Base-by-base conservation (phyloP, 23 red algal genomes). In the Agarophyton chilense region DNA sequence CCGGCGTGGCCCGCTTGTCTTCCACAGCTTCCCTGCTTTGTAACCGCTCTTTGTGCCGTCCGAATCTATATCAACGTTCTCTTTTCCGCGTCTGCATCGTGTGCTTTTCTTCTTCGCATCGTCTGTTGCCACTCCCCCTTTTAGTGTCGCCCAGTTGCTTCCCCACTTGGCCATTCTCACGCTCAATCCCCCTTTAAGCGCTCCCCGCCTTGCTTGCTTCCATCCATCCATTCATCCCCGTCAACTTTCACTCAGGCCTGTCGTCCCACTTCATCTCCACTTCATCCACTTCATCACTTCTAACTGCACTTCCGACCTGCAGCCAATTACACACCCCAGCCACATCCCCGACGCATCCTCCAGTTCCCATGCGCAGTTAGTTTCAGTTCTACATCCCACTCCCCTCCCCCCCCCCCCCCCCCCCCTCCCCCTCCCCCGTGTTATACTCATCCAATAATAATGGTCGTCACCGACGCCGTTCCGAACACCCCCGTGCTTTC, bases 281-380 rank as follows among this genome's bases (percentile, higher is more conserved):
- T 62, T 62, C 56, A 49, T 62, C 62, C n/a, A 74, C 68, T 74
- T 29, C 65, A 22, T 19, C 38, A 45, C 36, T 72, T 41, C 16
- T 34, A 35, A 72, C 65, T 72, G 39, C 34, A 72, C 65, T 72
- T 72, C 35, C 7, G 47, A n/a, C n/a, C 60, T 65, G 26, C 60
- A 74, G 68, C 68, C 68, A 74, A 74, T 74, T 74, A 74, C 8
- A 74, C 39, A 43, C 25, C 40, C 2, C 68, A 46, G 43, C 41
- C n/a, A 74, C 68, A 46, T 26, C 21, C 38, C 41, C 21, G 40
- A 49, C 40, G 38, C 43, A 19, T 29, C 68, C 68, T 39, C 32
- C 68, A 74, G 41, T 74, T 74, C 68, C 43, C 38, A 74, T 74
- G 68, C 68, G 29, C 68, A 74, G 68, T 74, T 74, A 74, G 68